These are phyloP conservation scores for Tripterygium wilfordii DNA, from an alignment of 177 flowering plant genomes.

Conservation along the genomic window DNA sequence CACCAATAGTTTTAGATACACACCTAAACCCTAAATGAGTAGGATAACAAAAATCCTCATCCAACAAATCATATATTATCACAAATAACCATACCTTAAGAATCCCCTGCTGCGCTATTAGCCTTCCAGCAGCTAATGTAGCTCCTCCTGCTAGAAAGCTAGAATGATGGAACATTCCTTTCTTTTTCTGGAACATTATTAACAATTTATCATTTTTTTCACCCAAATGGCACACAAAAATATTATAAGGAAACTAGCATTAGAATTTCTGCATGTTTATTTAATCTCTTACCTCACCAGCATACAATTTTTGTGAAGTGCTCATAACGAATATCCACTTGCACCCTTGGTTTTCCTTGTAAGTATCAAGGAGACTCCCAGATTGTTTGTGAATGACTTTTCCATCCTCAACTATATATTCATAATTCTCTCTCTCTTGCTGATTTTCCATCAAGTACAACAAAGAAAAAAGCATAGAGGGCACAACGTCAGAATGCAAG, in stretches of 20 bases:
- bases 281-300: conserved; percentile 57
- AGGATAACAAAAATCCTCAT: too few relatives aligned
- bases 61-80: too few relatives aligned
- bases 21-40: too few relatives aligned
- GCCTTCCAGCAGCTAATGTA: conserved; percentile 88
- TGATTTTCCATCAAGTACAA: conserved; percentile 22
- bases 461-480: neutral
- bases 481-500: neutral
- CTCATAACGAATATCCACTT: conserved; percentile 98
- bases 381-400: conserved; percentile 54
- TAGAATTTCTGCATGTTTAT: neutral
- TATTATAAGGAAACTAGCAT: neutral
- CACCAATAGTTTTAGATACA: too few relatives aligned
- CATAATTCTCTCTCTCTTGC: conserved; percentile 79
- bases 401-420: conserved; percentile 56
- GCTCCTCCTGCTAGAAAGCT: conserved; percentile 97
- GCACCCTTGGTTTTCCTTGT: conserved; percentile 22
- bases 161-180: conserved; percentile 93
- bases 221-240: neutral
- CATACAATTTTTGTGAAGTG: conserved; percentile 66
- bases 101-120: conserved; percentile 52
- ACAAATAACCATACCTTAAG: conserved; percentile 48
- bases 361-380: conserved; percentile 57
- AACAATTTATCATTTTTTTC: neutral
- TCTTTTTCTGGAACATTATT: conserved; percentile 61